A percentile compares a stretch with the other conserved stretches of the same genome.
These are phyloP conservation scores for Pseudonitzschia delicatissima DNA, from an alignment of 108 stramenopile species.

Conservation along the genomic window DNA sequence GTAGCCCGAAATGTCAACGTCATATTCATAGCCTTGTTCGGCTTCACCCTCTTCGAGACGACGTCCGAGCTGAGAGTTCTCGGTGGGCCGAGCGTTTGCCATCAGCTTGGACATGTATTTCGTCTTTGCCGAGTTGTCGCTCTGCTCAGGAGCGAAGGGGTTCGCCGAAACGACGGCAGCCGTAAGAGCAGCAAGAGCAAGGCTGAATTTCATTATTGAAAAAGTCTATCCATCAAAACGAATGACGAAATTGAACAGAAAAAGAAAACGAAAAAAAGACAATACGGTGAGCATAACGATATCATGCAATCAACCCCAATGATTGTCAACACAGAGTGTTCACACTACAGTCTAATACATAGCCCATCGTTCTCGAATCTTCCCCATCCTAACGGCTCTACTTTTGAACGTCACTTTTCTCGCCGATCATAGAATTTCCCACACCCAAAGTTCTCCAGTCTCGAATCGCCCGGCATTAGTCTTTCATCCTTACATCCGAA, in stretches of 20 bases:
- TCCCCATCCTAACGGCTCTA: no score
- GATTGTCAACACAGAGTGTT: neutral
- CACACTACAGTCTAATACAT: no score
- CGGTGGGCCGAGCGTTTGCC: constrained; percentile 44
- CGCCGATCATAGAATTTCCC: no score
- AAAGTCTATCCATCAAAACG: neutral
- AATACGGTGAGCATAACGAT: neutral
- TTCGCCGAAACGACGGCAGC: constrained; percentile 43
- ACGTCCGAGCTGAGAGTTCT: constrained; percentile 48
- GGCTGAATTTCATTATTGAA: constrained; percentile 30
- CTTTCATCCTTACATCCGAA: no score
- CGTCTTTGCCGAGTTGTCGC: constrained; percentile 43
- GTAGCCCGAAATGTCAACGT: constrained; percentile 72
- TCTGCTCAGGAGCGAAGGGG: constrained; percentile 59
- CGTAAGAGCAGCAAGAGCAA: constrained; percentile 23
- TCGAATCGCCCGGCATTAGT: no score
- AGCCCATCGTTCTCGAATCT: no score
- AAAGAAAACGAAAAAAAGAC: neutral
- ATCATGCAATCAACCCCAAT: neutral
- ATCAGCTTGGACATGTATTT: constrained; percentile 57
- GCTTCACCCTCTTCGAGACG: constrained; percentile 48
- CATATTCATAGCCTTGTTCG: constrained; percentile 39
- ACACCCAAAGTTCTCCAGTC: no score
- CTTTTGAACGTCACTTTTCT: no score
- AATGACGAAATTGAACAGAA: no score